Evolutionary conservation across 2,329 filamentous ascomycete genomes (phyloP).

Genomic region (Arthrobotrys sphaeroides): DNA sequence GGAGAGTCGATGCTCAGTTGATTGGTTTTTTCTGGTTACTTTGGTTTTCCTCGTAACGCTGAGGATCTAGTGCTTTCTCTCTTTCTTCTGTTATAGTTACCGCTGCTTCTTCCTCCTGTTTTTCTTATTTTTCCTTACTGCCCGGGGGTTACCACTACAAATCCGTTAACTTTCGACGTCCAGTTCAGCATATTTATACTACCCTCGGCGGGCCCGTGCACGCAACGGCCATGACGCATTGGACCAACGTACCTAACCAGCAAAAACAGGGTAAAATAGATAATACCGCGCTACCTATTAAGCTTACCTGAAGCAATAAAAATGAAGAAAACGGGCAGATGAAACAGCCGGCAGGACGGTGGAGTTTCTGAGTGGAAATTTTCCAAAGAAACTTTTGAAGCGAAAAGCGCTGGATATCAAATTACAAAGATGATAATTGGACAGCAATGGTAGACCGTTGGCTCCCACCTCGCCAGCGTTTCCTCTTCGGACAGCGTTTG

Average conservation of each 20-base stretch:
- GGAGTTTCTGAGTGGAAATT: not conserved
- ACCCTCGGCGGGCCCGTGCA: not conserved
- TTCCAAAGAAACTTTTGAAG: conserved; percentile 1
- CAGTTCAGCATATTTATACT: conserved; percentile 11
- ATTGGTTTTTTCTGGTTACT: too few species aligned
- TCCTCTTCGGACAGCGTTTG: conserved; percentile 33
- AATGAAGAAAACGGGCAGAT: not conserved
- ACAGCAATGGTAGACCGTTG: conserved; percentile 7
- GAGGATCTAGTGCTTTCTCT: conserved; percentile 9
- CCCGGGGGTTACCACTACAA: not conserved
- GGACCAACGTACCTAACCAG: conserved; percentile 31
- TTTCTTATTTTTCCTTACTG: not conserved
- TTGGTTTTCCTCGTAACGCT: not conserved
- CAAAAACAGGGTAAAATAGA: not conserved
- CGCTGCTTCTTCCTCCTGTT: not conserved
- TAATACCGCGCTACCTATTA: not conserved
- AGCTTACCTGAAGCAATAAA: not conserved
- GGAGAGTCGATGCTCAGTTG: not conserved
- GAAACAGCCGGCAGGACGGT: conserved; percentile 1
- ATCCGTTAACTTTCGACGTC: not conserved
- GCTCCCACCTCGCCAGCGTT: conserved; percentile 37
- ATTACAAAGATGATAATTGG: conserved; percentile 46
- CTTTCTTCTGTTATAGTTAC: not conserved
- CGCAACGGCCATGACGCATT: not conserved
- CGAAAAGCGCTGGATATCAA: conserved; percentile 39